These are phyloP conservation scores for Alternaria panax DNA, from an alignment of 2,329 filamentous ascomycete species.

Conservation along the genomic window DNA sequence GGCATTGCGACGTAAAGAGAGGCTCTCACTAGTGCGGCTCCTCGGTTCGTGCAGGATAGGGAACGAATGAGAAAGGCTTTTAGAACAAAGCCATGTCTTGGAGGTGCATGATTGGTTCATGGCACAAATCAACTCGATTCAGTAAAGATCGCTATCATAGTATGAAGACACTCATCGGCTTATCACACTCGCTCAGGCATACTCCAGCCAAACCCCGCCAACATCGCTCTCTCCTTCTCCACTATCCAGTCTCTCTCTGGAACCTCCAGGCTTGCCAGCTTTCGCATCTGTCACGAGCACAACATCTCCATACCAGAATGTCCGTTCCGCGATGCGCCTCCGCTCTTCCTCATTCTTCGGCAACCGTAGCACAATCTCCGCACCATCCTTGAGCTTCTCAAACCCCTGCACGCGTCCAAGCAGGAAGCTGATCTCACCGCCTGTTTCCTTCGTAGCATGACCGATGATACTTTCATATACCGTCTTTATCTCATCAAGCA, in stretches of 20 bases:
- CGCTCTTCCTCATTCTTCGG: constrained; percentile 28
- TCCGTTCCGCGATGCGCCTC: constrained; percentile 17
- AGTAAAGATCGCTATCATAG: background rate
- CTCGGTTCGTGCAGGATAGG: background rate
- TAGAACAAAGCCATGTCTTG: background rate
- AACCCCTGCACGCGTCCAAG: constrained; percentile 26
- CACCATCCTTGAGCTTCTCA: constrained; percentile 19
- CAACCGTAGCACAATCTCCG: constrained; percentile 30
- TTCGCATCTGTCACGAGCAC: constrained; percentile 27
- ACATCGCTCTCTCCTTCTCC: constrained; percentile 20
- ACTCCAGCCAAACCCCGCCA: constrained; percentile 36
- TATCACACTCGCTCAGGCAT: constrained; percentile 15
- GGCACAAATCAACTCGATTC: background rate
- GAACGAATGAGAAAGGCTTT: accelerated
- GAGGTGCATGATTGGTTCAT: background rate
- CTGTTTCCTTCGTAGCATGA: background rate
- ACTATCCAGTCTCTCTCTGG: constrained; percentile 26
- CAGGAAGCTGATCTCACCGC: constrained; percentile 18
- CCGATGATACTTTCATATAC: constrained; percentile 29
- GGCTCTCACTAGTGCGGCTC: background rate
- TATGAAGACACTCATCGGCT: background rate
- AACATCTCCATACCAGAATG: constrained; percentile 40
- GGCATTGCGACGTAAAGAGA: background rate
- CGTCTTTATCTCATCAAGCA: constrained; percentile 21
- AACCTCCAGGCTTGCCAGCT: constrained; percentile 22